A percentile compares a stretch with the other conserved stretches of the same genome.
Evolutionary conservation across 2,329 filamentous ascomycete genomes (phyloP).

Genomic region (Colletotrichum sansevieriae): DNA sequence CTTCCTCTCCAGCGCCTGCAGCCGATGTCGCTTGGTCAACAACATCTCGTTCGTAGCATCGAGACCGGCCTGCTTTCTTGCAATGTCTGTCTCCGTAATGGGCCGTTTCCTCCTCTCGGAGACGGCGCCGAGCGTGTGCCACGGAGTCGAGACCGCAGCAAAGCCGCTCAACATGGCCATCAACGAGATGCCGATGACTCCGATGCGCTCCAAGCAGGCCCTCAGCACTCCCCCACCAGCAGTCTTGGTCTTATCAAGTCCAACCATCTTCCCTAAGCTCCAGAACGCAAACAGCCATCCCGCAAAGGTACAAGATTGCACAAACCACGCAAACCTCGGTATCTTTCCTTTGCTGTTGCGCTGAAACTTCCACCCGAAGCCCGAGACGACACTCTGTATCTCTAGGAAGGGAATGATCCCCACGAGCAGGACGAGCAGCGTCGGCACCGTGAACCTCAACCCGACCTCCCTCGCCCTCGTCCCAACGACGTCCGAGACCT

Average conservation of each 20-base stretch:
- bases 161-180: constrained; percentile 93
- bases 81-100: constrained; percentile 80
- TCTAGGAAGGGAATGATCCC: constrained; percentile 84
- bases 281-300: constrained; percentile 82
- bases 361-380: constrained; percentile 73
- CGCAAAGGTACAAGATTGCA: constrained; percentile 73
- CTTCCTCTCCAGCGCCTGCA: constrained; percentile 78
- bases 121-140: constrained; percentile 82
- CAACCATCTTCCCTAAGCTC: constrained; percentile 76
- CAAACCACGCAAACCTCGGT: constrained; percentile 72
- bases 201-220: constrained; percentile 76
- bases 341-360: constrained; percentile 67
- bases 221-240: constrained; percentile 55
- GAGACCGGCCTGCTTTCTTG: constrained; percentile 82
- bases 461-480: constrained; percentile 75
- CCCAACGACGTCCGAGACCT: constrained; percentile 83
- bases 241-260: constrained; percentile 49
- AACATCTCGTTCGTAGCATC: constrained; percentile 86
- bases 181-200: constrained; percentile 85
- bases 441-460: constrained; percentile 76
- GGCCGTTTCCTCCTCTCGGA: constrained; percentile 63
- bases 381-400: constrained; percentile 73
- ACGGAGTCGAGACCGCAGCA: constrained; percentile 87
- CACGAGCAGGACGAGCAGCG: constrained; percentile 79
- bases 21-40: constrained; percentile 77